A percentile compares a stretch with the other conserved stretches of the same genome.
These are phyloP conservation scores for Diaporthe sp. DNA, from an alignment of 2,329 filamentous ascomycete species.

Conservation along the genomic window DNA sequence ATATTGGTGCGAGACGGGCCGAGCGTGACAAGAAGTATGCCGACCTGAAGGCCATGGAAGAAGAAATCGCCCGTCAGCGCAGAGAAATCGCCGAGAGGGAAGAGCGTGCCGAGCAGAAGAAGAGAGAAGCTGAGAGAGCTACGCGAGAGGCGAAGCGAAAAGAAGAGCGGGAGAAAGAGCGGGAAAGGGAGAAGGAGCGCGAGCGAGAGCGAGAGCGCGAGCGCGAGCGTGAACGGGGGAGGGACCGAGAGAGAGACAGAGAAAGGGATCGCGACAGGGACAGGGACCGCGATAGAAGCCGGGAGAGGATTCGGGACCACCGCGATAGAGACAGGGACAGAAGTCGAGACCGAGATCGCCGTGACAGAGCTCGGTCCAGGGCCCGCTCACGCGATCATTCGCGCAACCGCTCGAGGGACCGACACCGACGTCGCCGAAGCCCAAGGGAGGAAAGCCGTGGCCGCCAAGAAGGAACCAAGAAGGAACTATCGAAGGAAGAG, in stretches of 20 bases:
- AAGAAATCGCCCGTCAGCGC: conserved; percentile 72
- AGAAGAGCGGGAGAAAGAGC: conserved; percentile 56
- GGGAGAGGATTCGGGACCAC: conserved; percentile 47
- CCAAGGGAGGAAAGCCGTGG: conserved; percentile 53
- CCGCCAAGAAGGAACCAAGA: conserved; percentile 62
- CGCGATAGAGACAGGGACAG: conserved; percentile 25
- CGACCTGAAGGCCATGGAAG: conserved; percentile 71
- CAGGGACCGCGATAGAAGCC: conserved; percentile 49
- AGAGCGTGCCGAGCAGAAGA: conserved; percentile 56
- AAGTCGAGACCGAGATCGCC: conserved; percentile 45
- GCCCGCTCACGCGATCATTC: conserved; percentile 50
- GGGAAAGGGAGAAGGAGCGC: conserved; percentile 56
- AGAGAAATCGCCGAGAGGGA: conserved; percentile 68
- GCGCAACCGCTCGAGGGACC: conserved; percentile 48
- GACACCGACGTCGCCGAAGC: conserved; percentile 52
- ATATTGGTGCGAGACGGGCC: conserved; percentile 71
- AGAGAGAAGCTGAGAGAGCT: conserved; percentile 52
- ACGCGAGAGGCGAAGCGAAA: conserved; percentile 51
- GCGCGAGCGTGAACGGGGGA: conserved; percentile 65
- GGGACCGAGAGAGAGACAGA: conserved; percentile 57
- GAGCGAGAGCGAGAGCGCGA: conserved; percentile 65
- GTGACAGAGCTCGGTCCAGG: conserved; percentile 49
- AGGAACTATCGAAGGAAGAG: conserved; percentile 71
- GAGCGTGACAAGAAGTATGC: conserved; percentile 74
- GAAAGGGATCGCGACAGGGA: conserved; percentile 57